A percentile compares a stretch with the other conserved stretches of the same genome.
phyloP scores from a whole-genome alignment of 352 stramenopile genomes.

The Globisporangium spinosum region DNA sequence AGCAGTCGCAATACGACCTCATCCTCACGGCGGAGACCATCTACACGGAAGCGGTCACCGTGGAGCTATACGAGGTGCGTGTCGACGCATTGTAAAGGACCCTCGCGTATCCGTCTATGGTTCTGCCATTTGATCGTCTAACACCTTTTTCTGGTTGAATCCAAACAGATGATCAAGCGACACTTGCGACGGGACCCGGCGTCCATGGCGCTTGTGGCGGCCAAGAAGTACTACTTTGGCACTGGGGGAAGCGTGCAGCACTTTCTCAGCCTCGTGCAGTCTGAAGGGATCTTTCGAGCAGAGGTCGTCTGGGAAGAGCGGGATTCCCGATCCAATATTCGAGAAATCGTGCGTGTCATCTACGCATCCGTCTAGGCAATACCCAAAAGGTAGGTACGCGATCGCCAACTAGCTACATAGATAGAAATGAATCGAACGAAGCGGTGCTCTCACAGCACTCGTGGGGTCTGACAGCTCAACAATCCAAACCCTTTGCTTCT shows the following conservation, averaged over 20 bases:
- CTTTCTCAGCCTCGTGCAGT: constrained; percentile 57
- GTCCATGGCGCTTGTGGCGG: constrained; percentile 61
- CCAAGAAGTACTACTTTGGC: constrained; percentile 89
- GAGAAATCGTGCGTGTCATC: constrained; percentile 69
- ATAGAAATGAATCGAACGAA: neutral
- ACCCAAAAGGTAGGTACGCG: neutral
- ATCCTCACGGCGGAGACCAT: constrained; percentile 85
- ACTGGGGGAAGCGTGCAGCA: constrained; percentile 86
- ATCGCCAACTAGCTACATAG: neutral
- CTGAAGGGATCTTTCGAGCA: constrained; percentile 45
- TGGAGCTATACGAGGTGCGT: constrained; percentile 65
- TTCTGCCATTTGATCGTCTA: neutral
- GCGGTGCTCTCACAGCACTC: neutral
- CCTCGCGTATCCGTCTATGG: neutral
- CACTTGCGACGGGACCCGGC: constrained; percentile 44
- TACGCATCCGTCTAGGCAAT: constrained; percentile 17
- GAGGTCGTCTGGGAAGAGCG: constrained; percentile 67
- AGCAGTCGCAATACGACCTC: constrained; percentile 60
- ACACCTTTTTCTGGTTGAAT: neutral
- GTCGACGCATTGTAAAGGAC: neutral
- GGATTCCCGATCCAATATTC: constrained; percentile 76
- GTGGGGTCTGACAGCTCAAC: neutral
- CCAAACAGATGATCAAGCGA: constrained; percentile 62
- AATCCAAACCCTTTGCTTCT: constrained; percentile 1
- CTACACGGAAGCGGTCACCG: constrained; percentile 74